phyloP scores from a whole-genome alignment of 2,329 filamentous ascomycete species.

The Ambrosiella cleistominuta region DNA sequence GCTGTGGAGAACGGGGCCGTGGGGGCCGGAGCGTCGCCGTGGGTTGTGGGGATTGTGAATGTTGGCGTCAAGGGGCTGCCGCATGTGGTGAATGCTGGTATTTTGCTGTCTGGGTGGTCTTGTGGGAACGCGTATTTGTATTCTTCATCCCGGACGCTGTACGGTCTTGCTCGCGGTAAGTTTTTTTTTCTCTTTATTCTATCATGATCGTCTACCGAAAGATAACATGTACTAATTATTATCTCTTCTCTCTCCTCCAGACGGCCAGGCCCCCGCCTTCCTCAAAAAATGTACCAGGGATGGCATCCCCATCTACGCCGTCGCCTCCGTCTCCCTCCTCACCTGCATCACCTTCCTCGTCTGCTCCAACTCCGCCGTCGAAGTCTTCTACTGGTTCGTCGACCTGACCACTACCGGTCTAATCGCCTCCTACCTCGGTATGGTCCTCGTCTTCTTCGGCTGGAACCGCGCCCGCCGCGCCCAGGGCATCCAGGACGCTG shows the following conservation, averaged over 20 bases:
- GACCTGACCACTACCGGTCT: slow-evolving; percentile 39
- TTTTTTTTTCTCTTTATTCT: neutral
- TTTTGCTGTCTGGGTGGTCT: slow-evolving; percentile 23
- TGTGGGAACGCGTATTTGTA: slow-evolving; percentile 35
- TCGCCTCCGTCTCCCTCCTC: slow-evolving; percentile 35
- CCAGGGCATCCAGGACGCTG: slow-evolving; percentile 30
- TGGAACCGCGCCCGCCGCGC: slow-evolving; percentile 35
- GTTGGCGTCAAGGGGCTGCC: slow-evolving; percentile 43
- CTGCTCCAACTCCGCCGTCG: slow-evolving; percentile 28
- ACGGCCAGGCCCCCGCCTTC: slow-evolving; percentile 32
- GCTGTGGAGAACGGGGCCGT: slow-evolving; percentile 28
- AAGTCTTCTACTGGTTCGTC: slow-evolving; percentile 36
- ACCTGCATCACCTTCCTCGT: slow-evolving; percentile 36
- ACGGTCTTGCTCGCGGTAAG: slow-evolving; percentile 27
- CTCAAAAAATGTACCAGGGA: slow-evolving; percentile 40
- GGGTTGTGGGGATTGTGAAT: slow-evolving; percentile 40
- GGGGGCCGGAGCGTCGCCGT: slow-evolving; percentile 42
- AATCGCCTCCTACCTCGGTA: slow-evolving; percentile 45
- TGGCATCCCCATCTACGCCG: slow-evolving; percentile 44
- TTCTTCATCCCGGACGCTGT: slow-evolving; percentile 32
- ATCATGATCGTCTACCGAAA: neutral
- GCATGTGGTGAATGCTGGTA: slow-evolving; percentile 36
- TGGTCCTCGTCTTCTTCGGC: slow-evolving; percentile 28
- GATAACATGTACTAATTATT: slow-evolving; percentile 1
- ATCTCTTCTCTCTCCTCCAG: slow-evolving; percentile 16